Evolutionary conservation across 495 filamentous ascomycete genomes (phyloP), one percentile per base, ranked within the genome.

Genomic region (Neurospora sp.): DNA sequence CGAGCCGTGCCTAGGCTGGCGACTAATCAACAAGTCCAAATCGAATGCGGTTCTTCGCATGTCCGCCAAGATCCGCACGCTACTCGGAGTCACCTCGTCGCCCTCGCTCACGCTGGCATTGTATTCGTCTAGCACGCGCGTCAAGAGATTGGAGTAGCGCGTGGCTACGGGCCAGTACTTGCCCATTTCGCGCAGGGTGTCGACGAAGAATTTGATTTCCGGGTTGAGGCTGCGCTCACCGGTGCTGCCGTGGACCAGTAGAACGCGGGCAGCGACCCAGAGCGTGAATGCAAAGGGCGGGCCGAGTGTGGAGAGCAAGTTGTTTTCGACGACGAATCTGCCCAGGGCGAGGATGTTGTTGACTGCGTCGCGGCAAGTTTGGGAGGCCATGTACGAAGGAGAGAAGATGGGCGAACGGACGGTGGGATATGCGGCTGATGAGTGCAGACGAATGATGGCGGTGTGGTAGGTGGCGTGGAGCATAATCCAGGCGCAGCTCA

Each of bases 401-500:
- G 91, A 92, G 82, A 97, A 97, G 70, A 96, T 93, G 42, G 90
- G 90, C 10, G 92, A 94, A 31, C 92, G 85, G 16, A 91, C 94
- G 20, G 93, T 95, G 31, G 94, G 94, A 79, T 97, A 97, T 5
- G 93, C 94, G 4, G 94, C 93, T 5, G 92, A 95, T n/a, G 94
- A 96, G 83, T 97, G 93, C 14, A 97, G 86, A 20, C 94, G 89
- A 75, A 97, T 96, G 10, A 96, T 89, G 73, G 93, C 90, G 5
- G 92, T 95, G 78, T 84, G 81, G 73, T 81, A 83, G n/a, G 91
- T 91, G 16, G 91, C 89, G 78, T 96, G 94, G n/a, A 96, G 85
- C 88, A 96, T 94, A 46, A 96, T 90, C 92, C 93, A 95, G 68
- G 91, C 90, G 77, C 90, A 91, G 77, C 93, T 94, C 41, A 92